phyloP scores from a whole-genome alignment of 176 grass and related monocot species.

The Phragmites australis region DNA sequence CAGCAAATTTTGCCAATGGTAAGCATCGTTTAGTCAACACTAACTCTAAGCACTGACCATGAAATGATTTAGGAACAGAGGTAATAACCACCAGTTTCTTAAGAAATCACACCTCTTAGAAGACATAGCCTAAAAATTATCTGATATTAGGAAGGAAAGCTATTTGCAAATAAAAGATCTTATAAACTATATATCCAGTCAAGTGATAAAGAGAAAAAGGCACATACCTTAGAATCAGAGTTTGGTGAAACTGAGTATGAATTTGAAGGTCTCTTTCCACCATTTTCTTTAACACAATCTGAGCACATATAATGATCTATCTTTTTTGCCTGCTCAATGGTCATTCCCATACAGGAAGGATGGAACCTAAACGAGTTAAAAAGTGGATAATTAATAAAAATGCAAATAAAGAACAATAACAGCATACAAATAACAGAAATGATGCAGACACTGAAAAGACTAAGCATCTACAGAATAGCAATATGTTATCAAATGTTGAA shows the following conservation, averaged over 20 bases:
- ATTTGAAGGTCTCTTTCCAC: slow-evolving; percentile 62
- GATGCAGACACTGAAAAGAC: background rate
- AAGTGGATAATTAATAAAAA: slow-evolving; percentile 23
- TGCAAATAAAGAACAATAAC: slow-evolving; percentile 26
- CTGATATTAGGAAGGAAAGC: slow-evolving; percentile 14
- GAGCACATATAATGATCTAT: slow-evolving; percentile 71
- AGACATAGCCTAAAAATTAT: background rate
- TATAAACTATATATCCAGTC: slow-evolving; percentile 9
- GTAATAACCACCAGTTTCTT: slow-evolving; percentile 17
- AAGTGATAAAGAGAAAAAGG: background rate
- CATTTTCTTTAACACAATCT: slow-evolving; percentile 78
- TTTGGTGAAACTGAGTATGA: slow-evolving; percentile 49
- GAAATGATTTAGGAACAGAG: slow-evolving; percentile 20
- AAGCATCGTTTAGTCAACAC: background rate
- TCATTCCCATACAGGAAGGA: slow-evolving; percentile 94
- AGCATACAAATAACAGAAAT: slow-evolving; percentile 31
- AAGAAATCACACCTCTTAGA: background rate
- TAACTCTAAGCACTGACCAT: background rate
- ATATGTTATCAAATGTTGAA: background rate
- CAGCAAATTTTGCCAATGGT: slow-evolving; percentile 13
- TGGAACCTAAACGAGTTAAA: slow-evolving; percentile 65
- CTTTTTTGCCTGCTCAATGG: slow-evolving; percentile 87
- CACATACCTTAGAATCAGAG: slow-evolving; percentile 66
- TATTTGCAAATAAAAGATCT: slow-evolving; percentile 10
- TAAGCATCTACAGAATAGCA: background rate